Conservation (phyloP, 169 alveolate species). For the Cryptosporidium sp. region DNA sequence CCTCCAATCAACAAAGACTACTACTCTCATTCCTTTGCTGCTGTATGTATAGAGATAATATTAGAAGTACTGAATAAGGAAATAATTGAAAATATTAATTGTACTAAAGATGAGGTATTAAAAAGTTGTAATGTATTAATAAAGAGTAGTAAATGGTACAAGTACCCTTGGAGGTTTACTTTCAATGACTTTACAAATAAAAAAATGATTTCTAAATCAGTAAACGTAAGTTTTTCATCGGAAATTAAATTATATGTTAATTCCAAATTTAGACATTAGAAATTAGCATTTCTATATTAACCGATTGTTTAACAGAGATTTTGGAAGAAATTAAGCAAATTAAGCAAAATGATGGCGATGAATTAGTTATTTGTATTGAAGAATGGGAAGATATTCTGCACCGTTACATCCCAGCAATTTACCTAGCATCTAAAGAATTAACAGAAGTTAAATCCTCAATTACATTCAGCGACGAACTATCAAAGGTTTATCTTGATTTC, state of each 20-base stretch:
- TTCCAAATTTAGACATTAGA: conserved; percentile 18
- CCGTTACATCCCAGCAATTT: conserved; percentile 22
- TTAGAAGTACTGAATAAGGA: conserved; percentile 29
- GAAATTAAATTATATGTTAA: not conserved
- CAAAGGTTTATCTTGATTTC: conserved; percentile 48
- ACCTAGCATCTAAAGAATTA: conserved; percentile 40
- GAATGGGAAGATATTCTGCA: conserved; percentile 63
- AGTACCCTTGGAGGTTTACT: conserved; percentile 71
- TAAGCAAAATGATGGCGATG: not conserved
- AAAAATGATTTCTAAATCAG: conserved; percentile 28
- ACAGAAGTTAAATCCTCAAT: conserved; percentile 47
- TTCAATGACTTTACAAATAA: conserved; percentile 53
- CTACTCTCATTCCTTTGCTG: conserved; percentile 46
- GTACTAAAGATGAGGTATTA: conserved; percentile 13
- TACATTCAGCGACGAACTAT: conserved; percentile 36
- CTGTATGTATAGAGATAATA: conserved; percentile 22
- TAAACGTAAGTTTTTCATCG: conserved; percentile 27
- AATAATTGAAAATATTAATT: conserved; percentile 4
- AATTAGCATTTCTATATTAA: conserved; percentile 22
- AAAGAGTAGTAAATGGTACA: conserved; percentile 63
- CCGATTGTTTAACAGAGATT: conserved; percentile 20
- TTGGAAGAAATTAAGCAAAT: conserved; percentile 22
- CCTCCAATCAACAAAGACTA: conserved; percentile 4
- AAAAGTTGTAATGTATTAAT: conserved; percentile 22
- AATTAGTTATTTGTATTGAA: conserved; percentile 27